Evolutionary conservation across 768 basidiomycete genomes (phyloP).

Genomic region (Boletus subcaerulescens): DNA sequence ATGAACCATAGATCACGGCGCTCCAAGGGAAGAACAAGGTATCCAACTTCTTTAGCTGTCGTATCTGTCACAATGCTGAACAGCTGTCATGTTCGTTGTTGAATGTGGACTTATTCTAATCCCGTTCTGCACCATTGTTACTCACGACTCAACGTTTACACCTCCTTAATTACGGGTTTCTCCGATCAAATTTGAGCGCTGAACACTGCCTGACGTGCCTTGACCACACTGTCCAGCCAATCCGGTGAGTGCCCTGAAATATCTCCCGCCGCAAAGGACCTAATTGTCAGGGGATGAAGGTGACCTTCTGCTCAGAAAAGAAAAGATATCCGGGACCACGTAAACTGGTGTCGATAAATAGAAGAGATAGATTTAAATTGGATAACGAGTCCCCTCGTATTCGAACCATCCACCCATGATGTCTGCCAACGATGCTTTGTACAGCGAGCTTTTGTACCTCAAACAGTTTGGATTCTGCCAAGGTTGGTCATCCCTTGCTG

Average conservation of each 20-base stretch:
- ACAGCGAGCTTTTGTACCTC: not conserved
- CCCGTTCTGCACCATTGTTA: not conserved
- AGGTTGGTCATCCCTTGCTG: slow-evolving; percentile 1
- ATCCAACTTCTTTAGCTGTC: no score
- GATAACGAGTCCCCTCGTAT: not conserved
- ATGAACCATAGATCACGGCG: no score
- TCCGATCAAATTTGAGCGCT: not conserved
- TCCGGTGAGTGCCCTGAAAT: not conserved
- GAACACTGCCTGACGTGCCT: not conserved
- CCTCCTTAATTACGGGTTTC: not conserved
- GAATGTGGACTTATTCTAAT: not conserved
- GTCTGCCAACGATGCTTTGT: not conserved
- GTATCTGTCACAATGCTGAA: no score
- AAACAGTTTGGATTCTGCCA: slow-evolving; percentile 6
- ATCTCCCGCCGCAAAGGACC: no score
- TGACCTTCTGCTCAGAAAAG: not conserved
- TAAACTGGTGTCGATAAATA: not conserved
- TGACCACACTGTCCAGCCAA: not conserved
- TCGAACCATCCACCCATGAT: not conserved
- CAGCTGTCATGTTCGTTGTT: no score
- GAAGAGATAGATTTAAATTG: not conserved
- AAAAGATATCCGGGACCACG: not conserved
- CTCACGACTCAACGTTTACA: not conserved
- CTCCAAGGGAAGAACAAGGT: no score
- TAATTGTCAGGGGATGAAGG: not conserved